Evolutionary conservation across 1,284 basidiomycete genomes (phyloP).

Genomic region (Naganishia sp.): DNA sequence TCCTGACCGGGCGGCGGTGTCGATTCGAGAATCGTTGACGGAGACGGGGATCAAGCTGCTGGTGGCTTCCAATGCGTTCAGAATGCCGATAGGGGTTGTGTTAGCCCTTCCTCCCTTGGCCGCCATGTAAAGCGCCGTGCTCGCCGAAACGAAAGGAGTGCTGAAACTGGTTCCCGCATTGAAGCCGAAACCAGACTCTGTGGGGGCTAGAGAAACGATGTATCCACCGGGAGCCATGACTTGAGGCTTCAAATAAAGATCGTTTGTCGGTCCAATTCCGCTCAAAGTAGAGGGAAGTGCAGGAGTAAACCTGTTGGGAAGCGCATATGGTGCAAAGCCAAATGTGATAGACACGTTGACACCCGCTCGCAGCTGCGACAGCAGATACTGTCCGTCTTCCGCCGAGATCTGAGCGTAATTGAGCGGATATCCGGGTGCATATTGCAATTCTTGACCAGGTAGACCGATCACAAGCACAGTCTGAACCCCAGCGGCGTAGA

Average conservation of each 20-base stretch:
- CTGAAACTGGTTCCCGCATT: conserved; percentile 62
- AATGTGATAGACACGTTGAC: conserved; percentile 58
- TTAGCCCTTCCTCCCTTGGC: conserved; percentile 56
- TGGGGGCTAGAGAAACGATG: conserved; percentile 44
- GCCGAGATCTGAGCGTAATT: conserved; percentile 43
- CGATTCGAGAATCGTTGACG: conserved; percentile 58
- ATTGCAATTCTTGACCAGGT: conserved; percentile 33
- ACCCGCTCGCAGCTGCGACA: conserved; percentile 55
- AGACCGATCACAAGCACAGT: conserved; percentile 27
- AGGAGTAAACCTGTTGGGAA: conserved; percentile 57
- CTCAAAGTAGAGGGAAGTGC: conserved; percentile 64
- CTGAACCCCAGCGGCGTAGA: conserved; percentile 28
- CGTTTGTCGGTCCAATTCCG: conserved; percentile 63
- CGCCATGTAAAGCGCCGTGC: conserved; percentile 64
- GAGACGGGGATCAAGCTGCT: conserved; percentile 59
- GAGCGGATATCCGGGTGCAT: conserved; percentile 34
- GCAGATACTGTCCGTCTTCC: conserved; percentile 50
- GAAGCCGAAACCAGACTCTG: conserved; percentile 39
- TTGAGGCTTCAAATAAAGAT: conserved; percentile 63
- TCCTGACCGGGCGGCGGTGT: conserved; percentile 67
- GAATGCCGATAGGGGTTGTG: conserved; percentile 55
- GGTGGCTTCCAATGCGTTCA: conserved; percentile 63
- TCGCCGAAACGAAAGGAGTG: conserved; percentile 63
- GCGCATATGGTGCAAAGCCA: conserved; percentile 56
- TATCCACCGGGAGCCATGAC: conserved; percentile 63